phyloP scores from a whole-genome alignment of 306 rosid species.

The Quercus mongolica region DNA sequence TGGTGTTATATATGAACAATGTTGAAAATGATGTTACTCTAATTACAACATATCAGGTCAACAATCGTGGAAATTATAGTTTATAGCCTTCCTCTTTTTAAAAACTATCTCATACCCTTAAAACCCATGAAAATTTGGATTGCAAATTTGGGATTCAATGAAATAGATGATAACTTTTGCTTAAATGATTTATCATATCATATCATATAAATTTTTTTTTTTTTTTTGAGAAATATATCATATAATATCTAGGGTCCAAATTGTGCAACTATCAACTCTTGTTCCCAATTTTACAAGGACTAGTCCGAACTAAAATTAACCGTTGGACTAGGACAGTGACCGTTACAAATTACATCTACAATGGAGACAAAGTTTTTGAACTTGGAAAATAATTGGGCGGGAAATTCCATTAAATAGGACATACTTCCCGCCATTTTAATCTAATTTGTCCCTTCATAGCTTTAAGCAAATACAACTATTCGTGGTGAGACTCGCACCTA shows the following conservation, averaged over 20 bases:
- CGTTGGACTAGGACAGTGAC: neutral
- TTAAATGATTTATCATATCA: neutral
- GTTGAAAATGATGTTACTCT: too few species aligned
- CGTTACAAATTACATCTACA: constrained; percentile 1
- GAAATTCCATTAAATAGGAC: constrained; percentile 11
- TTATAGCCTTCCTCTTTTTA: too few species aligned
- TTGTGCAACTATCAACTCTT: neutral
- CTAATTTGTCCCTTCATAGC: neutral
- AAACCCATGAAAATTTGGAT: neutral
- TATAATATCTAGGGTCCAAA: neutral
- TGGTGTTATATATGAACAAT: too few species aligned
- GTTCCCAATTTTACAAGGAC: neutral
- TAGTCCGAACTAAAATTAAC: neutral
- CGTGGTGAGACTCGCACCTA: neutral
- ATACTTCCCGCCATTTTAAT: constrained; percentile 45
- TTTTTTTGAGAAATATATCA: neutral
- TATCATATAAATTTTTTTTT: too few species aligned
- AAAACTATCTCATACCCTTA: too few species aligned
- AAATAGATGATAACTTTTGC: neutral
- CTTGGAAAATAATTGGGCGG: constrained; percentile 11
- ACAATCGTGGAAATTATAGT: too few species aligned
- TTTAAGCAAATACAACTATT: neutral
- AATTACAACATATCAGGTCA: too few species aligned
- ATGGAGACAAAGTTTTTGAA: neutral
- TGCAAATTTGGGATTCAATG: neutral